Percentiles rank a stretch among this genome's conserved stretches.
These are phyloP conservation scores for Fragaria nilgerrensis DNA, from an alignment of 306 rosid genomes.

Conservation along the genomic window DNA sequence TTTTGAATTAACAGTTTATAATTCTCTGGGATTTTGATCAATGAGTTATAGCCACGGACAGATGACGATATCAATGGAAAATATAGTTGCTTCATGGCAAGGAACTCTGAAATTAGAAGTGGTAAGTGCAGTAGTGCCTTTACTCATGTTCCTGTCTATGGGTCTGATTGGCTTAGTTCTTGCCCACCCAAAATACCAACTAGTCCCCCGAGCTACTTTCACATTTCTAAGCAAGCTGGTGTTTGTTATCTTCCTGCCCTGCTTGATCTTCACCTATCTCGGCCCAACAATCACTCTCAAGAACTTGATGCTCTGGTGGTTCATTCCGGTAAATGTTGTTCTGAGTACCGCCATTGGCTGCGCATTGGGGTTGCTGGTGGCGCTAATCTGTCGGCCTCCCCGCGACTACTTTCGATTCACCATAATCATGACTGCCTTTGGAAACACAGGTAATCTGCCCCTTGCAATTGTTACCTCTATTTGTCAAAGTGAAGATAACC, in stretches of 20 bases:
- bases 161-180: constrained; percentile 66
- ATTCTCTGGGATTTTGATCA: neutral
- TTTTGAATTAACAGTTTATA: neutral
- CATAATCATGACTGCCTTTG: constrained; percentile 69
- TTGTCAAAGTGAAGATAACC: constrained; percentile 54
- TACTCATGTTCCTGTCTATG: constrained; percentile 60
- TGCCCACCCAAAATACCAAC: constrained; percentile 59
- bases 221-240: constrained; percentile 74
- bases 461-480: constrained; percentile 73
- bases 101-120: constrained; percentile 39
- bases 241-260: constrained; percentile 77
- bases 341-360: constrained; percentile 78
- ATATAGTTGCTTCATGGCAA: neutral
- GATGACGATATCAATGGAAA: neutral
- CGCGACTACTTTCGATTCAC: constrained; percentile 58
- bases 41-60: neutral
- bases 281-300: constrained; percentile 58
- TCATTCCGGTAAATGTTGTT: constrained; percentile 81
- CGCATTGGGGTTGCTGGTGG: constrained; percentile 59
- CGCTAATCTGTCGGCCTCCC: constrained; percentile 70
- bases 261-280: constrained; percentile 73
- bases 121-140: constrained; percentile 52
- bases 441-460: constrained; percentile 83
- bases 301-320: constrained; percentile 67
- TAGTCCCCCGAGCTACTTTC: constrained; percentile 70